These are phyloP conservation scores for Nelumbo lutea DNA, from an alignment of 164 flowering plant species.

Conservation along the genomic window DNA sequence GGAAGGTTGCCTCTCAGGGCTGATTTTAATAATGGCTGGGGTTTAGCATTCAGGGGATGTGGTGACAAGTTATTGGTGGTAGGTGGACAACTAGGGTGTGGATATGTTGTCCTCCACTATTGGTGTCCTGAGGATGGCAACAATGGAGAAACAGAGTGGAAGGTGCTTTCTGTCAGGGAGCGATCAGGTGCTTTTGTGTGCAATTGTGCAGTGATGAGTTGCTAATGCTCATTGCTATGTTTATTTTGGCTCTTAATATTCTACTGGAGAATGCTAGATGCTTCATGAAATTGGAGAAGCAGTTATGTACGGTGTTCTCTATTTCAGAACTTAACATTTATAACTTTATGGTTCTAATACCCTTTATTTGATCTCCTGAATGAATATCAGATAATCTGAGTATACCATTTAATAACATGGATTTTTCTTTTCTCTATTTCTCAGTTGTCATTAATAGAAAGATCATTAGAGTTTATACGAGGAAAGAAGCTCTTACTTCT, in stretches of 20 bases:
- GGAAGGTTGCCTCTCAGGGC: constrained; percentile 19
- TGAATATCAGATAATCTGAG: neutral
- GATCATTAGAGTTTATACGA: neutral
- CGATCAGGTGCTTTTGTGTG: neutral
- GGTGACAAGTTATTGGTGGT: constrained; percentile 20
- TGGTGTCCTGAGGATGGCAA: constrained; percentile 19
- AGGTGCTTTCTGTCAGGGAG: neutral
- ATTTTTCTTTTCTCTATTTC: neutral
- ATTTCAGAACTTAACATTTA: constrained; percentile 1
- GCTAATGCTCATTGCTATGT: constrained; percentile 1
- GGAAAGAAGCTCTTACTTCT: neutral
- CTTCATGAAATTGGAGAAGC: neutral
- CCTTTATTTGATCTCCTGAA: constrained; percentile 2
- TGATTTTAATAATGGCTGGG: constrained; percentile 21
- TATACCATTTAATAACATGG: constrained; percentile 3
- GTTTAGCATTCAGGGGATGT: constrained; percentile 22
- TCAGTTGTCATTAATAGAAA: neutral
- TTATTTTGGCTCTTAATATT: neutral
- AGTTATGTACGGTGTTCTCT: neutral
- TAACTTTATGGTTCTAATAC: neutral
- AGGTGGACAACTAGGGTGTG: constrained; percentile 16
- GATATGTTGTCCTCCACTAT: constrained; percentile 13
- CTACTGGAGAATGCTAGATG: neutral
- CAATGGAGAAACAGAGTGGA: neutral
- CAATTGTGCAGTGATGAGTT: neutral